Conservation (phyloP, 176 grass and related monocot species). For the Secale cereale region DNA sequence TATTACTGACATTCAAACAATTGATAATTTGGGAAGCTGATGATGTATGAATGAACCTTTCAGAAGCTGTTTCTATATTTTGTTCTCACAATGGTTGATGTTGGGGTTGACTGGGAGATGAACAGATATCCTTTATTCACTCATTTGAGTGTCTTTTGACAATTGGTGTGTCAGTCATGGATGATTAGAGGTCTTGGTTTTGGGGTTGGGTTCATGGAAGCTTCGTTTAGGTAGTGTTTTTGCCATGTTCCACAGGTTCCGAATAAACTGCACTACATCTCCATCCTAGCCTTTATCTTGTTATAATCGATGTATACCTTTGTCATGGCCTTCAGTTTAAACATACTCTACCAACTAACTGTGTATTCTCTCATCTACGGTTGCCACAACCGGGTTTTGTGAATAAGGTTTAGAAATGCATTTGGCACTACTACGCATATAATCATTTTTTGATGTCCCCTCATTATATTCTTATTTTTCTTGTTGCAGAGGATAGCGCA, state of each 20-base stretch:
- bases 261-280: not conserved
- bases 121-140: not conserved
- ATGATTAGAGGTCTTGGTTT: not conserved
- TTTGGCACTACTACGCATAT: not conserved
- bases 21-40: not conserved
- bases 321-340: not conserved
- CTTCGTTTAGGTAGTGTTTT: not conserved
- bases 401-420: not conserved
- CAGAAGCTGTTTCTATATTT: not conserved
- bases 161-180: not conserved
- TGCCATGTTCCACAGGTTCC: not conserved
- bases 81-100: not conserved
- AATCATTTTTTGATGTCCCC: not conserved
- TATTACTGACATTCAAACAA: not conserved
- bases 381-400: not conserved
- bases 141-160: not conserved
- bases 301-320: not conserved
- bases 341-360: not conserved
- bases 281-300: not conserved
- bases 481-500: conserved; percentile 45
- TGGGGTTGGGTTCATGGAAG: not conserved
- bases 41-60: not conserved
- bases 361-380: not conserved
- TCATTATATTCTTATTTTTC: not conserved
- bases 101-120: not conserved